A percentile compares a stretch with the other conserved stretches of the same genome.
Conservation (phyloP, 306 rosid genomes). For the Vachellia pachyceras region DNA sequence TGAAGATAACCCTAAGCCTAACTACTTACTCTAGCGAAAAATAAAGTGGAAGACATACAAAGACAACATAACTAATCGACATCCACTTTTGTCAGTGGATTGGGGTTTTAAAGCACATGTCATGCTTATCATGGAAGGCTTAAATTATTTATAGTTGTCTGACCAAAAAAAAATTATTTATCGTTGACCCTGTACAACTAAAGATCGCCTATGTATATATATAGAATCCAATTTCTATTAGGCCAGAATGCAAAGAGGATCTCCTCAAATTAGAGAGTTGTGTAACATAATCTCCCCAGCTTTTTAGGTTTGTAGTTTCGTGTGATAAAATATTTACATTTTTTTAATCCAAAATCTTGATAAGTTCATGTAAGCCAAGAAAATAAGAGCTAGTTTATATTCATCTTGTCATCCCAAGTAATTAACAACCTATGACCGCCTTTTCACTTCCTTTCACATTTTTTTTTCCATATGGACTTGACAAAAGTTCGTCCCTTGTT, state of each 20-base stretch:
- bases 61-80: neutral
- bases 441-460: neutral
- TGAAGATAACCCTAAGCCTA: neutral
- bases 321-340: neutral
- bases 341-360: neutral
- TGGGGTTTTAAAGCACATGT: neutral
- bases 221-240: neutral
- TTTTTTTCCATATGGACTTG: neutral
- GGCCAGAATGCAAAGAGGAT: neutral
- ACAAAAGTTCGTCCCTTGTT: neutral
- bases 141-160: neutral
- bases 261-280: neutral
- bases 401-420: neutral
- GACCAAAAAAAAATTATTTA: no score
- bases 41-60: neutral
- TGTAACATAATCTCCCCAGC: neutral
- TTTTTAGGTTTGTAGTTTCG: neutral
- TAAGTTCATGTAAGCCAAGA: neutral
- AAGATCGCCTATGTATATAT: neutral
- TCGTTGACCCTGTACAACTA: neutral
- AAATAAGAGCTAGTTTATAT: neutral
- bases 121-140: conserved; percentile 14
- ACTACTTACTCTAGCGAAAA: neutral
- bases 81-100: conserved; percentile 1
- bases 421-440: neutral